Percentiles rank a stretch among this genome's conserved stretches.
These are phyloP conservation scores for Eucalyptus polybractea DNA, from an alignment of 345 rosid genomes.

Conservation along the genomic window DNA sequence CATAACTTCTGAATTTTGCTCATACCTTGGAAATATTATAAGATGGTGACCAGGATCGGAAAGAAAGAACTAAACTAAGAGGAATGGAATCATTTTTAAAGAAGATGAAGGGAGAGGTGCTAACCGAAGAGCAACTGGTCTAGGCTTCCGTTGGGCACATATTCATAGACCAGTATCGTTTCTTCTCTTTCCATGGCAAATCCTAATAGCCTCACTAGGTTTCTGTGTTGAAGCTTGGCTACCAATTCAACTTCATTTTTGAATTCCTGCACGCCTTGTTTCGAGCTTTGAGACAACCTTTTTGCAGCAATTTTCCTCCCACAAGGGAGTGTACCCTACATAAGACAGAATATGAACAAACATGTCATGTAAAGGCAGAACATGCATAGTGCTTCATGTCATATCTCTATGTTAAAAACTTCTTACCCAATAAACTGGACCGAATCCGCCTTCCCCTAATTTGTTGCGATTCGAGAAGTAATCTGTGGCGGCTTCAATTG, in stretches of 20 bases:
- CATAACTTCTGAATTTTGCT: not conserved
- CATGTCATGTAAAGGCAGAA: too few species aligned
- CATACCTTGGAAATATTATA: not conserved
- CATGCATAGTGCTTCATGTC: too few species aligned
- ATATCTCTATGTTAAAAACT: too few species aligned
- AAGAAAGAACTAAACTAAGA: not conserved
- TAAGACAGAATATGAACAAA: too few species aligned
- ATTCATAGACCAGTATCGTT: constrained; percentile 7
- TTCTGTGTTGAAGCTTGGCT: constrained; percentile 13
- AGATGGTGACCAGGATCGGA: not conserved
- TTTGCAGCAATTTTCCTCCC: too few species aligned
- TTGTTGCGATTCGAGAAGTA: too few species aligned
- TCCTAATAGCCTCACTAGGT: constrained; percentile 9
- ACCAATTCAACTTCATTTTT: constrained; percentile 2
- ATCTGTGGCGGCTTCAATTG: too few species aligned
- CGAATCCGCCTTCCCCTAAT: too few species aligned
- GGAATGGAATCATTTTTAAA: not conserved
- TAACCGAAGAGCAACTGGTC: constrained; percentile 7
- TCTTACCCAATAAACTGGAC: too few species aligned
- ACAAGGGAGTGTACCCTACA: too few species aligned
- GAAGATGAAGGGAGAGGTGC: not conserved
- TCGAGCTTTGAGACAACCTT: too few species aligned
- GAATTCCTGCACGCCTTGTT: constrained; percentile 9
- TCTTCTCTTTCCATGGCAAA: constrained; percentile 1
- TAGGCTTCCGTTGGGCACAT: constrained; percentile 7